Conservation (phyloP, 148 eudicot genomes). For the Suaeda aralocaspica region DNA sequence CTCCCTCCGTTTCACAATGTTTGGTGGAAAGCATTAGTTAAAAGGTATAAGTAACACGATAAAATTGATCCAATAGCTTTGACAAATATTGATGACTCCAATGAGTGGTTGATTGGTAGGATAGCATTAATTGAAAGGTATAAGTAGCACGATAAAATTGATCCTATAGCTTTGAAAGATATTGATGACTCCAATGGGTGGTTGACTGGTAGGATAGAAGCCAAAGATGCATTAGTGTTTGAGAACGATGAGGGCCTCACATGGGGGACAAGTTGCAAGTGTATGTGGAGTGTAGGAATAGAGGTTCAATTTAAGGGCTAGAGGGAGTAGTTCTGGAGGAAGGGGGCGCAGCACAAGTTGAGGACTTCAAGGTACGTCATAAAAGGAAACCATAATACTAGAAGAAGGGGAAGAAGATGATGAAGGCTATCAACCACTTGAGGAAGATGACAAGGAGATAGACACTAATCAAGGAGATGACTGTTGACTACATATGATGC, state of each 20-base stretch:
- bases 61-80: slow-evolving; percentile 3
- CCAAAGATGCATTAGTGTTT: background rate
- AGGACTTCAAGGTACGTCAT: background rate
- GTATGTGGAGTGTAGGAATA: background rate
- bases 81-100: background rate
- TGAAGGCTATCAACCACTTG: background rate
- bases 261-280: slow-evolving; percentile 1
- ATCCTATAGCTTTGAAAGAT: no score
- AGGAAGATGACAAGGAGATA: background rate
- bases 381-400: background rate
- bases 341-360: background rate
- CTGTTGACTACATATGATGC: background rate
- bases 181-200: no score
- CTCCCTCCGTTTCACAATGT: background rate
- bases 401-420: background rate
- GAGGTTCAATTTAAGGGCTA: background rate
- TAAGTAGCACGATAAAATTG: no score
- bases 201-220: no score
- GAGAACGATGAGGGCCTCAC: background rate
- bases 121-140: no score
- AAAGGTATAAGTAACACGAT: background rate
- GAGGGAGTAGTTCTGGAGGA: background rate
- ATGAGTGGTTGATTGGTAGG: background rate
- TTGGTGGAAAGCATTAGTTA: background rate
- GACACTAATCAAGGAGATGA: background rate